Conservation (phyloP, 345 rosid species). For the Populus nigra region DNA sequence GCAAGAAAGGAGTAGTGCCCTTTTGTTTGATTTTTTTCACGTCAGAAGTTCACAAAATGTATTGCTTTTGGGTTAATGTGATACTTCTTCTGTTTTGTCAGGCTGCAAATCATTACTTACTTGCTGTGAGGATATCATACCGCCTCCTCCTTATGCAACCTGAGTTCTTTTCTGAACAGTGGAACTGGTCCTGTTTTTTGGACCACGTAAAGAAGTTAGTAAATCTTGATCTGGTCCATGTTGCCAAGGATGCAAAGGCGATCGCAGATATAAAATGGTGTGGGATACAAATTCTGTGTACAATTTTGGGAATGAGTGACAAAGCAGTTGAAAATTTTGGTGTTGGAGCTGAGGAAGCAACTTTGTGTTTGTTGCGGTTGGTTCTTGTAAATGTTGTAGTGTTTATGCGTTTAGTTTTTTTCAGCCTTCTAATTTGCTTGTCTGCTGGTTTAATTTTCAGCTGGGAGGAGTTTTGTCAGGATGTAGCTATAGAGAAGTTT, state of each 20-base stretch:
- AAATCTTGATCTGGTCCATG: conserved; percentile 17
- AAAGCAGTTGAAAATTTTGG: conserved; percentile 42
- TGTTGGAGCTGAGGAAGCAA: conserved; percentile 50
- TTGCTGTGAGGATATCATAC: conserved; percentile 55
- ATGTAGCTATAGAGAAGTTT: conserved; percentile 72
- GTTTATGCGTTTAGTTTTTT: conserved; percentile 12
- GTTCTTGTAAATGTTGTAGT: conserved; percentile 17
- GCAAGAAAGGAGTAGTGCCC: no score
- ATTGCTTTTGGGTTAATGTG: background rate
- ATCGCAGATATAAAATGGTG: conserved; percentile 69
- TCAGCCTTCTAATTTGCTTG: conserved; percentile 8
- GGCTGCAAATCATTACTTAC: conserved; percentile 45
- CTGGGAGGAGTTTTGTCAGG: conserved; percentile 83
- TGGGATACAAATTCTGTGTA: conserved; percentile 49
- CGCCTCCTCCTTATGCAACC: conserved; percentile 59
- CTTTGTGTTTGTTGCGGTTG: conserved; percentile 73
- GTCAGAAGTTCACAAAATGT: background rate
- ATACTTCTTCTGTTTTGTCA: conserved; percentile 23
- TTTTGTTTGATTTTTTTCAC: background rate
- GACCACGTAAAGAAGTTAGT: conserved; percentile 44
- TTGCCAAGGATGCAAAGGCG: conserved; percentile 25
- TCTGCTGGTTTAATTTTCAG: conserved; percentile 40
- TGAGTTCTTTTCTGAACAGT: conserved; percentile 58
- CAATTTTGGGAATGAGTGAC: conserved; percentile 53
- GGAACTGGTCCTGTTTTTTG: conserved; percentile 93